Conservation (phyloP, 805 yeast genomes). For the Candida maesae region DNA sequence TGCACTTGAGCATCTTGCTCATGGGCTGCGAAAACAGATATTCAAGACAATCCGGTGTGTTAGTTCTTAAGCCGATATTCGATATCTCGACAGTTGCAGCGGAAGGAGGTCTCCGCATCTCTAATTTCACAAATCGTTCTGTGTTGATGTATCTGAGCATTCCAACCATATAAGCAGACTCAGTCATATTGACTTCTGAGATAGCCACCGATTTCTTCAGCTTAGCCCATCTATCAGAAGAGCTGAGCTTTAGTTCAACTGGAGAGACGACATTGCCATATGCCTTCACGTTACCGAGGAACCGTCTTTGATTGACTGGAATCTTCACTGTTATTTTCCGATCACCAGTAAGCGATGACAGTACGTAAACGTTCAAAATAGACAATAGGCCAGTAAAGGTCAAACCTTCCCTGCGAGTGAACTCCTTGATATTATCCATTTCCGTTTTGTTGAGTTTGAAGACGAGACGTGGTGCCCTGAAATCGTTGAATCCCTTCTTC, state of each 20-base stretch:
- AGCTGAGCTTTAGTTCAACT: neutral
- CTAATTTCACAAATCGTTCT: neutral
- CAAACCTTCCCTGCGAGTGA: slow-evolving; percentile 5
- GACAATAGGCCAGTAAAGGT: slow-evolving; percentile 8
- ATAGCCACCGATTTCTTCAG: neutral
- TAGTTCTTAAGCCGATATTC: slow-evolving; percentile 10
- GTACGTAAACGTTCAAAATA: slow-evolving; percentile 1
- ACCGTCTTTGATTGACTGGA: slow-evolving; percentile 11
- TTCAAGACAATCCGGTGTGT: neutral
- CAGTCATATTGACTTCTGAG: neutral
- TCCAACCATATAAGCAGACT: slow-evolving; percentile 6
- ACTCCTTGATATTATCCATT: slow-evolving; percentile 1
- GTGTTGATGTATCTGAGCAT: slow-evolving; percentile 6
- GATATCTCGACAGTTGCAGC: slow-evolving; percentile 8
- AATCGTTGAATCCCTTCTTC: neutral
- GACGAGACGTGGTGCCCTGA: neutral
- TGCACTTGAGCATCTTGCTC: neutral
- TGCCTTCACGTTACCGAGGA: slow-evolving; percentile 1
- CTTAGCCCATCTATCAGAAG: neutral
- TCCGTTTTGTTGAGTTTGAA: neutral
- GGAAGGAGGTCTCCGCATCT: neutral
- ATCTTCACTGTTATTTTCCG: neutral
- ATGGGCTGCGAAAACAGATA: slow-evolving; percentile 15
- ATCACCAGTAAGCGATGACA: neutral
- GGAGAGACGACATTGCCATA: slow-evolving; percentile 11